Evolutionary conservation across 305 asterid species (phyloP).

Genomic region (Fraxinus angustifolia): DNA sequence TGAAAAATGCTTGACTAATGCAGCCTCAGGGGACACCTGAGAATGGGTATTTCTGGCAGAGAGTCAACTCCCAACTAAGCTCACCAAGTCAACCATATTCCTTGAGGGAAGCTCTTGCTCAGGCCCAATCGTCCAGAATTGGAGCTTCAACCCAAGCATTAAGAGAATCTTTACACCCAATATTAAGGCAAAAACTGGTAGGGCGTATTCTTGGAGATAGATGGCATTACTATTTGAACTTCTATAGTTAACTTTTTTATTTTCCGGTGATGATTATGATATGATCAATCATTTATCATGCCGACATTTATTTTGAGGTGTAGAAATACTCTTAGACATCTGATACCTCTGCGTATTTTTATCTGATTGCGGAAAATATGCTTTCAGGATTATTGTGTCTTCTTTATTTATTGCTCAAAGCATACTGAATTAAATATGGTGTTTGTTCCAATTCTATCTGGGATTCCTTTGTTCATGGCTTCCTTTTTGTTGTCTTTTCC

Average conservation of each 20-base stretch:
- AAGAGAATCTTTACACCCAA: conserved; percentile 94
- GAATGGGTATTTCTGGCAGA: conserved; percentile 96
- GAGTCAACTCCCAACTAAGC: conserved; percentile 93
- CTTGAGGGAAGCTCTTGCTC: conserved; percentile 95
- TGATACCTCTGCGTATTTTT: conserved; percentile 21
- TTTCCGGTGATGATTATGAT: conserved; percentile 18
- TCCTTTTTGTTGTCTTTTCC: neutral
- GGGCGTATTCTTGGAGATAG: conserved; percentile 19
- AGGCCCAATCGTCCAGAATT: conserved; percentile 95
- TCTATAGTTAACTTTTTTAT: conserved; percentile 15
- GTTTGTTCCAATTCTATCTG: neutral
- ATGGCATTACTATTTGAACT: conserved; percentile 16
- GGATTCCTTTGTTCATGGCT: neutral
- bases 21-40: conserved; percentile 98
- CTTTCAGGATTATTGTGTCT: neutral
- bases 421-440: neutral
- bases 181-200: conserved; percentile 97
- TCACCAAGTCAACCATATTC: conserved; percentile 99
- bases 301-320: neutral
- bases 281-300: neutral
- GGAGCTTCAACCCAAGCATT: conserved; percentile 93
- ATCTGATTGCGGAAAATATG: neutral
- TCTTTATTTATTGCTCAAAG: neutral
- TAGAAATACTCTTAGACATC: conserved; percentile 9
- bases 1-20: conserved; percentile 31